These are phyloP conservation scores for Hypoxylon fuscum DNA, from an alignment of 495 filamentous ascomycete species.

Conservation along the genomic window DNA sequence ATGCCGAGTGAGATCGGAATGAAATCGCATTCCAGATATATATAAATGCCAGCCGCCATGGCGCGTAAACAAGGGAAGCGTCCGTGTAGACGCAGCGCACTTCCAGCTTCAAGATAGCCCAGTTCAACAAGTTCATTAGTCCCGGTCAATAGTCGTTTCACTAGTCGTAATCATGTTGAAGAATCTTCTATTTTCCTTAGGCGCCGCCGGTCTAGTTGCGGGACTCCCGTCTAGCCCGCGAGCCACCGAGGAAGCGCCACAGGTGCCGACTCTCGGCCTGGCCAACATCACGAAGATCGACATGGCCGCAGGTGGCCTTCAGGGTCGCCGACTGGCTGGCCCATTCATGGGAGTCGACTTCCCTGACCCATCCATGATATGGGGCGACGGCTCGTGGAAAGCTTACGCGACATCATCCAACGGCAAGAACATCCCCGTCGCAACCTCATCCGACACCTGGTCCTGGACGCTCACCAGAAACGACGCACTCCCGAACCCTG, in stretches of 20 bases:
- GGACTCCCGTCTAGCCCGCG: conserved; percentile 27
- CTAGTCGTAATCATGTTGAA: conserved; percentile 31
- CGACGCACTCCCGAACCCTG: conserved; percentile 43
- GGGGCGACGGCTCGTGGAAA: conserved; percentile 44
- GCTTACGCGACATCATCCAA: conserved; percentile 43
- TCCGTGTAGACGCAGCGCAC: conserved; percentile 4
- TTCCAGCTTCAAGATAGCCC: background rate
- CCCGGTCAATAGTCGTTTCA: background rate
- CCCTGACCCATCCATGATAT: conserved; percentile 45
- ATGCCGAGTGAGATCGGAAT: conserved; percentile 30
- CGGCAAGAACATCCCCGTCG: conserved; percentile 42
- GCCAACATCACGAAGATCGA: conserved; percentile 43
- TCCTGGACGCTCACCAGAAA: conserved; percentile 37
- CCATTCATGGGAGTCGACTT: conserved; percentile 43
- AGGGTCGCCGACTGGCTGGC: conserved; percentile 32
- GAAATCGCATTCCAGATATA: background rate
- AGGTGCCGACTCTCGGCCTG: conserved; percentile 38
- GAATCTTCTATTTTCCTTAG: conserved; percentile 35
- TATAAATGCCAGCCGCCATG: conserved; percentile 22
- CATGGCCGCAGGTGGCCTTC: conserved; percentile 22
- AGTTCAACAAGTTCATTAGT: background rate
- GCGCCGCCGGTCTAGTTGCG: conserved; percentile 34
- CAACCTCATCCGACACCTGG: conserved; percentile 39
- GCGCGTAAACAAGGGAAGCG: background rate
- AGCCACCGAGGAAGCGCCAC: conserved; percentile 18